Conservation (phyloP, 2,329 filamentous ascomycete genomes). For the Talaromyces verruculosus region DNA sequence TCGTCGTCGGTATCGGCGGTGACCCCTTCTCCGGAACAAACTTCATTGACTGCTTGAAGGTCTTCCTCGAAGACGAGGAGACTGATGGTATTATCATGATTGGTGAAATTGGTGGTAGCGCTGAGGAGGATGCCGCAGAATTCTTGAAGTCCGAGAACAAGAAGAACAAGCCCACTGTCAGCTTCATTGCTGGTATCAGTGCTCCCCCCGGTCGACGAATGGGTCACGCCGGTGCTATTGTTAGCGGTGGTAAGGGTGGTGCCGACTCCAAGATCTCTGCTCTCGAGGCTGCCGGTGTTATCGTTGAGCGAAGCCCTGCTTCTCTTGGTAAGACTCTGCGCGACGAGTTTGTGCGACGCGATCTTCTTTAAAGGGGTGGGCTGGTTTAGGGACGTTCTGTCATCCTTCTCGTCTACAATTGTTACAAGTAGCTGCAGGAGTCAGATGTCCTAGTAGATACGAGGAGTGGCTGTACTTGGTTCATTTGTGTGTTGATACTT, state of each 20-base stretch:
- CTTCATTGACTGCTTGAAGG: conserved; percentile 98
- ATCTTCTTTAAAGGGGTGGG: conserved; percentile 71
- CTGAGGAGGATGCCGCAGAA: conserved; percentile 96
- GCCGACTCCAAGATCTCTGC: conserved; percentile 98
- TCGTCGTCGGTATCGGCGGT: conserved; percentile 96
- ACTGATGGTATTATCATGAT: conserved; percentile 99
- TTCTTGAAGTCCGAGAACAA: conserved; percentile 93
- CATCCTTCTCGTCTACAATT: conserved; percentile 22
- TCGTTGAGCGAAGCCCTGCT: conserved; percentile 94
- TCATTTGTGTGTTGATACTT: conserved; percentile 21
- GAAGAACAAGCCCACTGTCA: conserved; percentile 91
- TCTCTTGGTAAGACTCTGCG: conserved; percentile 89
- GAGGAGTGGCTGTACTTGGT: conserved; percentile 23
- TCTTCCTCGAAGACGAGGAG: conserved; percentile 93
- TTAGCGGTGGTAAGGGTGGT: conserved; percentile 94
- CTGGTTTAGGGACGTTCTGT: background rate
- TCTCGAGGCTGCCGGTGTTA: conserved; percentile 86
- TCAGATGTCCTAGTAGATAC: conserved; percentile 24
- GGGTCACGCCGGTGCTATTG: conserved; percentile 98
- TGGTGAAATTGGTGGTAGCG: conserved; percentile 95
- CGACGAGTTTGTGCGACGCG: conserved; percentile 91
- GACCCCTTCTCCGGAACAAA: conserved; percentile 99
- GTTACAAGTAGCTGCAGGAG: conserved; percentile 18
- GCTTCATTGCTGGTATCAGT: conserved; percentile 97
- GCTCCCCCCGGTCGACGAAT: conserved; percentile 94